These are phyloP conservation scores for Avena insularis DNA, from an alignment of 176 grass and related monocot species.

Conservation along the genomic window DNA sequence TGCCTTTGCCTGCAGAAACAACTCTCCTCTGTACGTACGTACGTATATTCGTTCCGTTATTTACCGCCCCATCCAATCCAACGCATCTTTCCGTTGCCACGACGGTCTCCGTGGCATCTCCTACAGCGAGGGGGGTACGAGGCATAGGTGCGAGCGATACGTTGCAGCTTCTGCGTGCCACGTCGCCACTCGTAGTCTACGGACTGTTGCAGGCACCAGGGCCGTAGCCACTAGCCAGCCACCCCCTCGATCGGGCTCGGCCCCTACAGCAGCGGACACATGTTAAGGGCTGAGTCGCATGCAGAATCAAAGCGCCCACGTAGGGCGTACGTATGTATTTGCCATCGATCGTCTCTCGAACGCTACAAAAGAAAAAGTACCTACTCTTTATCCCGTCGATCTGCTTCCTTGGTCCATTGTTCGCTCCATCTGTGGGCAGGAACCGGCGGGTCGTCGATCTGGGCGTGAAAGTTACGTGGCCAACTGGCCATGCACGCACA, in stretches of 20 bases:
- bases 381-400: neutral
- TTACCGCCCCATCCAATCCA: too few relatives aligned
- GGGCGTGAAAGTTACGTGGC: slow-evolving; percentile 38
- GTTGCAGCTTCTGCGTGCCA: slow-evolving; percentile 3
- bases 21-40: too few relatives aligned
- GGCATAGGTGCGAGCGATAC: slow-evolving; percentile 46
- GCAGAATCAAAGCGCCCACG: slow-evolving; percentile 1
- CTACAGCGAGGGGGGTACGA: neutral
- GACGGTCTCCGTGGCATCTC: too few relatives aligned
- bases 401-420: neutral
- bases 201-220: slow-evolving; percentile 38
- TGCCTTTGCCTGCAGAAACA: too few relatives aligned
- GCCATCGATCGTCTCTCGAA: neutral
- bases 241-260: too few relatives aligned
- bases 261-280: too few relatives aligned
- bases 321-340: neutral
- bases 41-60: too few relatives aligned
- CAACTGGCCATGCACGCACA: slow-evolving; percentile 24
- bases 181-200: neutral
- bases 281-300: neutral
- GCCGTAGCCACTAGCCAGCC: neutral
- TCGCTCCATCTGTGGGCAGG: neutral
- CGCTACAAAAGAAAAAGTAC: neutral
- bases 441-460: neutral
- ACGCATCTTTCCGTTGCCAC: too few relatives aligned